Evolutionary conservation across 2,329 filamentous ascomycete species (phyloP), one percentile per base, ranked within the genome.

Genomic region (Lasiodiplodia sp.): DNA sequence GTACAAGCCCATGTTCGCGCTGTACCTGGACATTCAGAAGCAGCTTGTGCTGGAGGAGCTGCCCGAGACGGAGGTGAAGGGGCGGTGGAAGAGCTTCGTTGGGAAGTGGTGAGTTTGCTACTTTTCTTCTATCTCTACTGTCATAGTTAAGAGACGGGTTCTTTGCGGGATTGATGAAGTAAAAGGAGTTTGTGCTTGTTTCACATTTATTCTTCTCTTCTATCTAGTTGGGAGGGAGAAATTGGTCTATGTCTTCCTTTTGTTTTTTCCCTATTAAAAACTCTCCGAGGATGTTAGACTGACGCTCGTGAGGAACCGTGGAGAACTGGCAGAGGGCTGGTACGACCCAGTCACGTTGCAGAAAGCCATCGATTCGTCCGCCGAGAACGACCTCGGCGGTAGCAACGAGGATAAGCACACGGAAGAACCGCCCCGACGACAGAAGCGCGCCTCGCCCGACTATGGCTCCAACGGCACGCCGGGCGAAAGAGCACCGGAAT

Each of bases 71-170:
- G 94, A 97, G 77, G 81, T 89, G 0, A 91, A 86, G 71, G 94
- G 94, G 1, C 85, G 95, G 67, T 99, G 95, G 94, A 97, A 97
- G 85, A 95, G 93, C 77, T 99, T 98, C 75, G 79, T 95, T 14
- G 85, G 87, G 4, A 95, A 94, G 84, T 99, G 96, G 95, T 91
- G 86, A 80, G 83, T 67, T 49, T 18, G 16, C 14, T 47, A 44
- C 25, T 44, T 40, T 5, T 16, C 25, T 44, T 10, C 25, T 56
- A 34, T 31, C 49, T n/a, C 7, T 34, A 10, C 31, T 34, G 2
- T 34, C 31, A 34, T 34, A 2, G 31, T 34, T 10, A 34, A 34
- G 31, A 34, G 31, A 34, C 31, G 5, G 31, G 1, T 10, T 34
- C 31, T 31, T 34, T 10, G 8, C 7, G 31, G 2, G 31, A 34